Conservation (phyloP, 2,329 filamentous ascomycete genomes). For the Pseudogymnoascus sp. region DNA sequence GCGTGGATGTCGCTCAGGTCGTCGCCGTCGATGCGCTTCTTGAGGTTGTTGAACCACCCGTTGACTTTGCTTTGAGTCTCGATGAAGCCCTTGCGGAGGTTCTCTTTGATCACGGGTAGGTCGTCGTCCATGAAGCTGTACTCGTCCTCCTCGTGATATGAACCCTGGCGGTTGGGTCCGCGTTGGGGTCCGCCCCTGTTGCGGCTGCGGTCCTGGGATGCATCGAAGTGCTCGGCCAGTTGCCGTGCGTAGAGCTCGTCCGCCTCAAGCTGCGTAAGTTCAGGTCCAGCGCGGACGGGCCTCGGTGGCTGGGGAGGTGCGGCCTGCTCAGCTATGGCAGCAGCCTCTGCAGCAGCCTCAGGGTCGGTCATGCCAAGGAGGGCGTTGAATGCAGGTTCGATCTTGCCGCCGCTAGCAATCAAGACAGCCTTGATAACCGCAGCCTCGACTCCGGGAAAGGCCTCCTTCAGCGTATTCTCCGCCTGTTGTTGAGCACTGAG, state of each 20-base stretch:
- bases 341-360: constrained; percentile 50
- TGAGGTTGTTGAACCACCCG: constrained; percentile 81
- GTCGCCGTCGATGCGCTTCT: constrained; percentile 89
- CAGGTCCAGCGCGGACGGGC: constrained; percentile 47
- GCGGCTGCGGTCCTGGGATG: constrained; percentile 43
- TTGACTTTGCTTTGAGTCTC: constrained; percentile 93
- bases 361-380: constrained; percentile 77
- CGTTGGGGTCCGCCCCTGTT: constrained; percentile 36
- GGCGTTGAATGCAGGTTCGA: constrained; percentile 94
- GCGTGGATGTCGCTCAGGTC: constrained; percentile 39
- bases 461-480: constrained; percentile 81
- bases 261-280: constrained; percentile 73
- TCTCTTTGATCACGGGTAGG: constrained; percentile 84
- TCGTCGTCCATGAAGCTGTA: constrained; percentile 95
- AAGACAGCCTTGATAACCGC: constrained; percentile 82
- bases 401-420: constrained; percentile 72
- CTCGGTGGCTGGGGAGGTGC: constrained; percentile 78
- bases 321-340: constrained; percentile 47
- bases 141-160: constrained; percentile 55
- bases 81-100: constrained; percentile 85
- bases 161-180: constrained; percentile 38
- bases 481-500: constrained; percentile 75
- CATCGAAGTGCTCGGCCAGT: constrained; percentile 76
- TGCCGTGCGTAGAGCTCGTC: constrained; percentile 90
- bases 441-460: constrained; percentile 77